Percentiles rank a stretch among this genome's conserved stretches.
Evolutionary conservation across 345 rosid genomes (phyloP).

Genomic region (Salix udensis): DNA sequence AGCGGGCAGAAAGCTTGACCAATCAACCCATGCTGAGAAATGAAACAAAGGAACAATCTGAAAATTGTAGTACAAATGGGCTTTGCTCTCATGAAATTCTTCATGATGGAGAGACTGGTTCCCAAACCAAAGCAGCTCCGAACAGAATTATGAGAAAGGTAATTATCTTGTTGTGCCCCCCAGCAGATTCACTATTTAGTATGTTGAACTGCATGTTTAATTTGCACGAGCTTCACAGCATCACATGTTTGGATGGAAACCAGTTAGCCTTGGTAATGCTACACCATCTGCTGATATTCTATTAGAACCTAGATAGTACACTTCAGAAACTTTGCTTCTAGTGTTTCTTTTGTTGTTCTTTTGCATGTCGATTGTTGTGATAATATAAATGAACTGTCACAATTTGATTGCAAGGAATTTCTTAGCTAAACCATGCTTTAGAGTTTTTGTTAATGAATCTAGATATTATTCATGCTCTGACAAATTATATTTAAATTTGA

Average conservation of each 20-base stretch:
- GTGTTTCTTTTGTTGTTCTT: background rate
- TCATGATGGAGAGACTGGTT: slow-evolving; percentile 44
- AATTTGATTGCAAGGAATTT: background rate
- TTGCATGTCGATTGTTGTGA: background rate
- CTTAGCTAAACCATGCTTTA: background rate
- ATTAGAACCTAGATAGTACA: background rate
- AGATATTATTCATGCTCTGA: background rate
- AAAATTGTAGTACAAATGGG: slow-evolving; percentile 46
- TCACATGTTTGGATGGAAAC: slow-evolving; percentile 5
- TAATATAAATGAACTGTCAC: background rate
- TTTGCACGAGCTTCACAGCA: slow-evolving; percentile 6
- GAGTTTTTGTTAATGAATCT: background rate
- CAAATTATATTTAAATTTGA: slow-evolving; percentile 15
- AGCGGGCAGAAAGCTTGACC: slow-evolving; percentile 33
- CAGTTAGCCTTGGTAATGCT: slow-evolving; percentile 11
- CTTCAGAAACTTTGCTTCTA: background rate
- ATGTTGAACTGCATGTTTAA: background rate
- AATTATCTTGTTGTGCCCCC: background rate
- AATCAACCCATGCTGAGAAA: slow-evolving; percentile 31
- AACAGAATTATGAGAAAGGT: slow-evolving; percentile 80
- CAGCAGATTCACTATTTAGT: background rate
- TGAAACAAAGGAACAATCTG: slow-evolving; percentile 37
- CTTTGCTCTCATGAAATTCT: slow-evolving; percentile 94
- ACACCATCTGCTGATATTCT: background rate
- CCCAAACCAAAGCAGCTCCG: slow-evolving; percentile 23